Evolutionary conservation across 1,284 basidiomycete genomes (phyloP).

Genomic region (Ganoderma sinense): DNA sequence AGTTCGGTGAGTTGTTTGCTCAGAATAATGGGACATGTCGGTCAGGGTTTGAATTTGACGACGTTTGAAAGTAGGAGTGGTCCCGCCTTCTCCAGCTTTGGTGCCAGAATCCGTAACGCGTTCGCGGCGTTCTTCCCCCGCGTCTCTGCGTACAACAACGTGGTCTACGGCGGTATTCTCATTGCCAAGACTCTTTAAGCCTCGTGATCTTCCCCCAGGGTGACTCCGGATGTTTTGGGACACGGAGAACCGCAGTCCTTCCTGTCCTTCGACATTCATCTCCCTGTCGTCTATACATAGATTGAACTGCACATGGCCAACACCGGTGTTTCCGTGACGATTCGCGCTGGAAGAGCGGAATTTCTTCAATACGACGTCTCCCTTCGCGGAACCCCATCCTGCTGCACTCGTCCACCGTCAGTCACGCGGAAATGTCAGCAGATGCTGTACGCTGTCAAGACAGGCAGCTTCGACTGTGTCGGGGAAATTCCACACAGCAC

Average conservation of each 20-base stretch:
- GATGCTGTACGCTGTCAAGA: neutral
- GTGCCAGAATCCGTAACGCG: neutral
- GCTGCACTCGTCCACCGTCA: neutral
- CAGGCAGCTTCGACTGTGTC: constrained; percentile 1
- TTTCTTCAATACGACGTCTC: neutral
- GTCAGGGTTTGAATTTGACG: neutral
- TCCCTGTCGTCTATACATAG: constrained; percentile 10
- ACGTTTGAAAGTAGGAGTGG: neutral
- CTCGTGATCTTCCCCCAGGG: neutral
- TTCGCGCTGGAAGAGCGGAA: neutral
- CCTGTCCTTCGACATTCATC: neutral
- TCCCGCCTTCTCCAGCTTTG: neutral
- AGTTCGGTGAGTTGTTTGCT: neutral
- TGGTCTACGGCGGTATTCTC: neutral
- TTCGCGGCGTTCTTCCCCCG: too few relatives aligned
- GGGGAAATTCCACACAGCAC: constrained; percentile 16
- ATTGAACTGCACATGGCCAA: neutral
- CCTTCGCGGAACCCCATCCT: neutral
- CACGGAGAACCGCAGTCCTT: too few relatives aligned
- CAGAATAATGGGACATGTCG: too few relatives aligned
- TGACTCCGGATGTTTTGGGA: neutral
- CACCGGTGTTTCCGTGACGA: neutral
- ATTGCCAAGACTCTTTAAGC: neutral
- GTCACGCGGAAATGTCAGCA: constrained; percentile 14
- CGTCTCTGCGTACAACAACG: neutral